Evolutionary conservation across 2,329 filamentous ascomycete species (phyloP), one percentile per base, ranked within the genome.

Genomic region (Aureobasidium lini): DNA sequence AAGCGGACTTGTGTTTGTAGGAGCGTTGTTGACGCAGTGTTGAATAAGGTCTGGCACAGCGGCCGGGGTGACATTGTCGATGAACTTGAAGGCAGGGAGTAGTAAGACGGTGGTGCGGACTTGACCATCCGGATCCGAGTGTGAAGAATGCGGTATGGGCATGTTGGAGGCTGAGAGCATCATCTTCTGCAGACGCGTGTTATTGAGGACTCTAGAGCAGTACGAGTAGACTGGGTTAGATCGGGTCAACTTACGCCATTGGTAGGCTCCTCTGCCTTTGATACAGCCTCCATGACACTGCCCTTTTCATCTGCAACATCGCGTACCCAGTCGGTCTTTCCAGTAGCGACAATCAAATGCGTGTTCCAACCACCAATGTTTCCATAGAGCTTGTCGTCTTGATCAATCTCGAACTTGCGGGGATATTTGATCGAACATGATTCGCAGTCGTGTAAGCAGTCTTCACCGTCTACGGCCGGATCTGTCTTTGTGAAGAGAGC

Each of bases 141-240:
- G 77, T 47, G 77, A 80, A 72, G 86, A 81, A 68, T 82, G 81
- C 29, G 91, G 90, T 1, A 90, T 85, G 13, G 89, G 89, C 63
- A 96, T 95, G 74, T 96, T 92, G 64, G 88, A 94, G 48, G 93
- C 93, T 6, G 90, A 95, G 48, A 97, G 82, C 84, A 95, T 96
- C 65, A 96, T 80, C 73, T 82, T 86, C 58, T 69, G 37, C 4
- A n/a, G 18, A 23, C 28, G n/a, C 31, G 62, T 54, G 37, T 57
- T 56, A 31, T 59, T 59, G 56, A 67, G 64, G 15, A 7, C 28
- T 18, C 29, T 18, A n/a, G n/a, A n/a, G n/a, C n/a, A n/a, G n/a
- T n/a, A n/a, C n/a, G n/a, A n/a, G n/a, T n/a, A n/a, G 29, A 15
- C 40, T 5, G 9, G 16, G 16, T 15, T 6, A 13, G 32, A 9